A percentile compares a stretch with the other conserved stretches of the same genome.
Evolutionary conservation across 306 rosid genomes (phyloP).

Genomic region (Prosopis cineraria): DNA sequence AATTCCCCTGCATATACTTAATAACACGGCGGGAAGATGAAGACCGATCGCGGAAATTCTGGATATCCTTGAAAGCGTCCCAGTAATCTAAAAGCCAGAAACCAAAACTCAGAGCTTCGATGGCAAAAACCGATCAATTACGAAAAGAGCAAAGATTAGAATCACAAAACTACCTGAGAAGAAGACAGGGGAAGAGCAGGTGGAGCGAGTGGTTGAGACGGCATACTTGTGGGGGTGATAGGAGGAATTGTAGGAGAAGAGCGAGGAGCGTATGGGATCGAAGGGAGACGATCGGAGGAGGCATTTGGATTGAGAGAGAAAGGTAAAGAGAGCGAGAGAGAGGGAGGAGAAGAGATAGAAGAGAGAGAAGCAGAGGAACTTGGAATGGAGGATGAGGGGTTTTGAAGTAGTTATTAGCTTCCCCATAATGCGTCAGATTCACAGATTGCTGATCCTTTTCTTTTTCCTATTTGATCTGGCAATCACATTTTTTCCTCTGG

Average conservation of each 20-base stretch:
- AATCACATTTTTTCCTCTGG: not conserved
- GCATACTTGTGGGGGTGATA: slow-evolving; percentile 89
- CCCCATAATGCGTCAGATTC: slow-evolving; percentile 48
- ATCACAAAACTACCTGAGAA: slow-evolving; percentile 57
- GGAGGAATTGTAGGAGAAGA: slow-evolving; percentile 83
- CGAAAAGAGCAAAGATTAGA: not conserved
- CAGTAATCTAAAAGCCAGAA: slow-evolving; percentile 54
- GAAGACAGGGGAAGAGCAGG: slow-evolving; percentile 82
- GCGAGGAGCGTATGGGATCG: slow-evolving; percentile 63
- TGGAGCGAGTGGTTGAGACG: slow-evolving; percentile 66
- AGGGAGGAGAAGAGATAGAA: slow-evolving; percentile 77
- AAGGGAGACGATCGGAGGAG: slow-evolving; percentile 79
- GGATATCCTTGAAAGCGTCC: slow-evolving; percentile 67
- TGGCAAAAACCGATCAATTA: not conserved
- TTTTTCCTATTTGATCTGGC: not conserved
- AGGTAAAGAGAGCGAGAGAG: slow-evolving; percentile 67
- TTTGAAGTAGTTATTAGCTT: slow-evolving; percentile 50
- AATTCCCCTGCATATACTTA: slow-evolving; percentile 56
- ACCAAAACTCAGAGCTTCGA: not conserved
- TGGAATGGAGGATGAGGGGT: slow-evolving; percentile 79
- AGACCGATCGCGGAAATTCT: slow-evolving; percentile 30
- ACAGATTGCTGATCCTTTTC: not conserved
- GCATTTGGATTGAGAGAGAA: slow-evolving; percentile 75
- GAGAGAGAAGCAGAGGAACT: slow-evolving; percentile 84
- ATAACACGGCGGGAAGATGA: slow-evolving; percentile 35